phyloP scores from a whole-genome alignment of 1,139 yeast species.

The Arxiozyma slooffiae region DNA sequence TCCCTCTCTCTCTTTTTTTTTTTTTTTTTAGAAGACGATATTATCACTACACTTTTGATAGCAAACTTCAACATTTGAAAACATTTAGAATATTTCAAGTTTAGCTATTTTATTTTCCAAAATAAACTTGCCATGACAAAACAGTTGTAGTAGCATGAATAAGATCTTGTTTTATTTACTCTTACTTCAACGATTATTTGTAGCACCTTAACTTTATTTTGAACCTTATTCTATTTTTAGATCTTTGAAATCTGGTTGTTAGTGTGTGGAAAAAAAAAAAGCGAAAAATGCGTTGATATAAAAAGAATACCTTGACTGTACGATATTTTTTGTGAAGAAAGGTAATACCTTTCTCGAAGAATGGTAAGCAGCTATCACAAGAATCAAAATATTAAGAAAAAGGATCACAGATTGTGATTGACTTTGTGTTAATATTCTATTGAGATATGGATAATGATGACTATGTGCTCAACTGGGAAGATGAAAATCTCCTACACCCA shows the following conservation, averaged over 20 bases:
- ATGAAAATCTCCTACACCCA: slow-evolving; percentile 16
- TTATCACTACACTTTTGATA: not conserved
- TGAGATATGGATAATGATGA: slow-evolving; percentile 13
- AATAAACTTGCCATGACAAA: not conserved
- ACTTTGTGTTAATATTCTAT: not conserved
- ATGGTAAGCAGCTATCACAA: not conserved
- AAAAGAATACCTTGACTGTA: not conserved
- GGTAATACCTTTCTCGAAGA: not conserved
- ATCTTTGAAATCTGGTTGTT: not conserved
- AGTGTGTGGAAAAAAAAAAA: too few species aligned
- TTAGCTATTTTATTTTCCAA: too few species aligned
- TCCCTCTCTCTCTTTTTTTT: too few species aligned
- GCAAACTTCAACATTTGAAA: not conserved
- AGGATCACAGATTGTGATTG: not conserved
- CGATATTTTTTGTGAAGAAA: not conserved
- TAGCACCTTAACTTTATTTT: not conserved
- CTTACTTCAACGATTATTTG: too few species aligned
- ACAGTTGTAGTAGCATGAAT: too few species aligned
- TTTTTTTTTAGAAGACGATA: too few species aligned
- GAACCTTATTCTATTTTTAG: not conserved
- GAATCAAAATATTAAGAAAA: slow-evolving; percentile 3
- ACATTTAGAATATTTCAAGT: not conserved
- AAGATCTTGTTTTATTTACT: too few species aligned
- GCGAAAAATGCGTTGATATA: not conserved
- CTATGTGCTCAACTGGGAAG: slow-evolving; percentile 16